Evolutionary conservation across 2,329 filamentous ascomycete genomes (phyloP).

Genomic region (Microcyclospora tardicrescens): DNA sequence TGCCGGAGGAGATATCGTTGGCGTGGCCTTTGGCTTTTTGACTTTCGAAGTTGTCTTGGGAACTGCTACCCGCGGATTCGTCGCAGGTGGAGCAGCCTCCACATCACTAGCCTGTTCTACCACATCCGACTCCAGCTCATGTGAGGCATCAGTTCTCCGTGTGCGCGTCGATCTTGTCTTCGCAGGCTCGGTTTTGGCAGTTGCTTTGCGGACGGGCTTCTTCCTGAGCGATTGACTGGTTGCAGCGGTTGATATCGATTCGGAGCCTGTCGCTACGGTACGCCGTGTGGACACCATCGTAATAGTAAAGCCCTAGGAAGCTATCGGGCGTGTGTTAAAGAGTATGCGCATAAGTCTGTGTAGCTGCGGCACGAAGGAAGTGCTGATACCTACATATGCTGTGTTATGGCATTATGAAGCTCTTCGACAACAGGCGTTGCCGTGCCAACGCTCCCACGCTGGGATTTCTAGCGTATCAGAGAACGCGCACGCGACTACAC

Average conservation of each 20-base stretch:
- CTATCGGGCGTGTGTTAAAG: not conserved
- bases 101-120: conserved; percentile 3
- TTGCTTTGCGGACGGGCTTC: conserved; percentile 22
- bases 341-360: not conserved
- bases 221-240: conserved; percentile 15
- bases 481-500: too few relatives aligned
- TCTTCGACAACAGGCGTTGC: not conserved
- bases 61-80: not conserved
- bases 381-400: too few relatives aligned
- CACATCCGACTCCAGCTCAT: conserved; percentile 6
- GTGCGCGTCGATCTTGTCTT: conserved; percentile 1
- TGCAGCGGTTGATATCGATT: conserved; percentile 7
- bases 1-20: too few relatives aligned
- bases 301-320: conserved; percentile 1
- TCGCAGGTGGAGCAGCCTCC: not conserved
- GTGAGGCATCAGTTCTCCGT: not conserved
- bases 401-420: too few relatives aligned
- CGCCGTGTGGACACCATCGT: conserved; percentile 25
- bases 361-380: not conserved
- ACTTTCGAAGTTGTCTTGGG: not conserved
- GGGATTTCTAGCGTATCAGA: too few relatives aligned
- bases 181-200: conserved; percentile 9
- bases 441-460: not conserved
- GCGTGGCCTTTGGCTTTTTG: not conserved
- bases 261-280: conserved; percentile 13